Base-by-base conservation (phyloP, 495 filamentous ascomycete species). In the Xeromyces bisporus region DNA sequence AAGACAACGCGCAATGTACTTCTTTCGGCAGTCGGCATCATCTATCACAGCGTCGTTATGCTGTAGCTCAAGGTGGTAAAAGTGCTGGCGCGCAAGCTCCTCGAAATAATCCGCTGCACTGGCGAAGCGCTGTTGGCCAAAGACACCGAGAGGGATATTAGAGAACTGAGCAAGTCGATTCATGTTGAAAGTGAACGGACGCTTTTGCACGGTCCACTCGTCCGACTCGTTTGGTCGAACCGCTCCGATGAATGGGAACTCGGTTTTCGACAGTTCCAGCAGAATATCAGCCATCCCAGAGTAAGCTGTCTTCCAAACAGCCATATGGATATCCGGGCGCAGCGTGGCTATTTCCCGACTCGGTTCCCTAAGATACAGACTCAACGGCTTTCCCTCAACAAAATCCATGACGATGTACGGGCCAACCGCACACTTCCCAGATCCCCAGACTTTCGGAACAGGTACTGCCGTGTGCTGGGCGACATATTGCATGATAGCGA, bases 321-420 rank as follows among this genome's bases (percentile, higher is more conserved):
- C 35, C 23, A 43, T 37, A 16, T 39, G 25, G 5, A 58, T 35
- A 26, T 43, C 29, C 2, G 42, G 39, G 30, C 52, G 39, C 14
- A 59, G 26, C 7, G 37, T 41, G n/a, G 32, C 32, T 26, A 20
- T 17, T 17, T 37, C 30, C 21, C 30, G 28, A 17, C 33, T 32
- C 20, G 36, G 33, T 33, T 53, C 46, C 29, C 28, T 39, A 7
- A 47, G 43, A 21, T 36, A 42, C 21, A 28, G 15, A 8, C 23
- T 31, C 17, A 50, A 32, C 16, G 30, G 27, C 3, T 35, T 28
- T 30, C 59, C 48, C 26, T 56, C 44, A 26, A 65, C 31, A 33
- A 56, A 58, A 11, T 50, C 41, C 47, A 63, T 61, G 26, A 69
- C 59, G 29, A 65, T 59, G 38, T 61, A 67, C 1, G 58, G 58